These are phyloP conservation scores for Tetrapisispora namnaoensis DNA, from an alignment of 805 yeast genomes.

Conservation along the genomic window DNA sequence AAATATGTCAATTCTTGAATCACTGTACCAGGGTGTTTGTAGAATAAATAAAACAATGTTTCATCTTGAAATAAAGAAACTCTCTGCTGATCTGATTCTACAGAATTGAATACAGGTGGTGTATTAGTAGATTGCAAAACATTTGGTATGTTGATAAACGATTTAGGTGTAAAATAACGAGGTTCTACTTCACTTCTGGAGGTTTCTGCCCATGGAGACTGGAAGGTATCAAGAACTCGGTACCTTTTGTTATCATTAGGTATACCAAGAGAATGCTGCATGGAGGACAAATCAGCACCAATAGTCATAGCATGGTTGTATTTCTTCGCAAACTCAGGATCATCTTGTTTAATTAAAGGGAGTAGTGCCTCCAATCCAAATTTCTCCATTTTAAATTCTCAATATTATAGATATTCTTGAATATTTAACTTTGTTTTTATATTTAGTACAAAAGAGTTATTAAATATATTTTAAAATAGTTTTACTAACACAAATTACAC, in stretches of 20 bases:
- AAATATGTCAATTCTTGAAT: constrained; percentile 90
- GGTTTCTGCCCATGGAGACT: constrained; percentile 94
- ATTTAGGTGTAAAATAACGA: constrained; percentile 53
- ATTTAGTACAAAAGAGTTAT: too few species aligned
- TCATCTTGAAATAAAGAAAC: constrained; percentile 71
- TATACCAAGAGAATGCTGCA: constrained; percentile 27
- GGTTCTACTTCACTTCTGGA: constrained; percentile 88
- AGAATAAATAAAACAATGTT: constrained; percentile 85
- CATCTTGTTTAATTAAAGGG: constrained; percentile 25
- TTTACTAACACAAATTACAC: too few species aligned
- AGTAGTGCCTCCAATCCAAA: constrained; percentile 27
- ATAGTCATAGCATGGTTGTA: constrained; percentile 28
- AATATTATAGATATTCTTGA: too few species aligned
- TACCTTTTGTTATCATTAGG: constrained; percentile 19
- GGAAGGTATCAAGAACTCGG: constrained; percentile 41
- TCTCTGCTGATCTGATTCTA: constrained; percentile 34
- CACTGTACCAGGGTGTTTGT: constrained; percentile 85
- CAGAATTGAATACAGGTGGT: constrained; percentile 28
- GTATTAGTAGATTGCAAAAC: constrained; percentile 22
- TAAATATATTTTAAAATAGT: too few species aligned
- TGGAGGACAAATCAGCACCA: constrained; percentile 28
- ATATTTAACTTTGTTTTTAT: too few species aligned
- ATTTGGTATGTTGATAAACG: constrained; percentile 33
- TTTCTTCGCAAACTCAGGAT: constrained; percentile 12
- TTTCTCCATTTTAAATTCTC: constrained; percentile 18